These are phyloP conservation scores for Monosporascus ibericus DNA, from an alignment of 2,329 filamentous ascomycete genomes.

Conservation along the genomic window DNA sequence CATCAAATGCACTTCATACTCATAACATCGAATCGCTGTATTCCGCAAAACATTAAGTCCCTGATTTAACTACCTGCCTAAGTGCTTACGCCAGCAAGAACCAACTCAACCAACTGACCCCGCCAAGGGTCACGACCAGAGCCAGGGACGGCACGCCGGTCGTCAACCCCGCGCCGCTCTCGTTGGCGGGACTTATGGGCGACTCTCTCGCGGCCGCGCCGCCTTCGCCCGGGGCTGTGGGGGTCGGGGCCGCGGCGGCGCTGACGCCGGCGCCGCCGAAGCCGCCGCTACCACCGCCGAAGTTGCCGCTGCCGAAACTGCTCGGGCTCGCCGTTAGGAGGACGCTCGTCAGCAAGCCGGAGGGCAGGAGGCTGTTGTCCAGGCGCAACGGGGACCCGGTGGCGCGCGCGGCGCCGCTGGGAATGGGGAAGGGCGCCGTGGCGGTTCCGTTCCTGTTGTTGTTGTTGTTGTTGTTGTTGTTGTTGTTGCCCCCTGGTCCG, in stretches of 20 bases:
- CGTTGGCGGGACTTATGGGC: not conserved
- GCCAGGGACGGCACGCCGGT: not conserved
- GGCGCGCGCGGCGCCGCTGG: too few species aligned
- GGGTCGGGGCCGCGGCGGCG: not conserved
- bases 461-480: too few species aligned
- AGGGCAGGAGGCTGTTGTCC: too few species aligned
- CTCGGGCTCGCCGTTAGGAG: too few species aligned
- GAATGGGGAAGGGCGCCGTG: too few species aligned
- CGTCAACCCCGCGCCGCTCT: not conserved
- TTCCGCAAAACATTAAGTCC: not conserved
- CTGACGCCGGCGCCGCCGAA: not conserved
- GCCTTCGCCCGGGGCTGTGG: not conserved
- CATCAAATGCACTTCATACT: too few species aligned
- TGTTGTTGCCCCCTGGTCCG: too few species aligned
- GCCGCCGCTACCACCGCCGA: not conserved
- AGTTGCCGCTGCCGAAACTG: too few species aligned
- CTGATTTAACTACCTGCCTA: not conserved
- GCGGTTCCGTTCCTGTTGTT: too few species aligned
- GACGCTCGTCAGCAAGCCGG: too few species aligned
- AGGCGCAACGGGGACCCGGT: too few species aligned
- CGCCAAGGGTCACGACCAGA: not conserved
- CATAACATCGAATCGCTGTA: accelerated
- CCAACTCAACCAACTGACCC: not conserved
- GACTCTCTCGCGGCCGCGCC: not conserved
- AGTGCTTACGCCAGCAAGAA: not conserved